Percentiles rank a stretch among this genome's conserved stretches.
These are phyloP conservation scores for Actinomortierella wolfii DNA, from an alignment of 371 early-diverging fungal species.

Conservation along the genomic window DNA sequence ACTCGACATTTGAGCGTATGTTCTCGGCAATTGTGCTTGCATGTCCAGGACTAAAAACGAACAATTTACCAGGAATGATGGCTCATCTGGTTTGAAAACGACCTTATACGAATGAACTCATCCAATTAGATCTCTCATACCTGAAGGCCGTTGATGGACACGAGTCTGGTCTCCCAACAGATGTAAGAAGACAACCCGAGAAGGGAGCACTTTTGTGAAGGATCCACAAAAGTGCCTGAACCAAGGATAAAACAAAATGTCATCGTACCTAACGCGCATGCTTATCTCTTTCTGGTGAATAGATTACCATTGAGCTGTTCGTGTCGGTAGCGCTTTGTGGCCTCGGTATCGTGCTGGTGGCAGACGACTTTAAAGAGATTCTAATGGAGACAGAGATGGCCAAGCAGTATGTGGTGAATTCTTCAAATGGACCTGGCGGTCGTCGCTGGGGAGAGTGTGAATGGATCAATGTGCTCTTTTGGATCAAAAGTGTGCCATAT, in stretches of 20 bases:
- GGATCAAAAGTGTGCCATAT: too few species aligned
- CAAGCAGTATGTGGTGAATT: constrained; percentile 67
- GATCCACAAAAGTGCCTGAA: too few species aligned
- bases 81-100: too few species aligned
- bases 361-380: constrained; percentile 65
- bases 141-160: constrained; percentile 66
- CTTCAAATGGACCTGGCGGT: too few species aligned
- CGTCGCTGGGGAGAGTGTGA: too few species aligned
- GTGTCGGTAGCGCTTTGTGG: constrained; percentile 43
- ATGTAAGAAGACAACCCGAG: constrained; percentile 48
- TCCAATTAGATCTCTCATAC: constrained; percentile 64
- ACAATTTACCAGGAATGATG: too few species aligned
- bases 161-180: constrained; percentile 59
- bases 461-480: too few species aligned
- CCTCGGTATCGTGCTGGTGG: constrained; percentile 49
- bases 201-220: too few species aligned
- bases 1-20: constrained; percentile 75
- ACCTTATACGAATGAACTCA: too few species aligned
- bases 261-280: too few species aligned
- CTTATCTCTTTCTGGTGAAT: too few species aligned
- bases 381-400: constrained; percentile 66
- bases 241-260: neutral
- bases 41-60: neutral
- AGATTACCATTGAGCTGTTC: constrained; percentile 45
- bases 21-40: neutral